phyloP scores from a whole-genome alignment of 1,284 basidiomycete genomes.

The Cryptococcus sp. region DNA sequence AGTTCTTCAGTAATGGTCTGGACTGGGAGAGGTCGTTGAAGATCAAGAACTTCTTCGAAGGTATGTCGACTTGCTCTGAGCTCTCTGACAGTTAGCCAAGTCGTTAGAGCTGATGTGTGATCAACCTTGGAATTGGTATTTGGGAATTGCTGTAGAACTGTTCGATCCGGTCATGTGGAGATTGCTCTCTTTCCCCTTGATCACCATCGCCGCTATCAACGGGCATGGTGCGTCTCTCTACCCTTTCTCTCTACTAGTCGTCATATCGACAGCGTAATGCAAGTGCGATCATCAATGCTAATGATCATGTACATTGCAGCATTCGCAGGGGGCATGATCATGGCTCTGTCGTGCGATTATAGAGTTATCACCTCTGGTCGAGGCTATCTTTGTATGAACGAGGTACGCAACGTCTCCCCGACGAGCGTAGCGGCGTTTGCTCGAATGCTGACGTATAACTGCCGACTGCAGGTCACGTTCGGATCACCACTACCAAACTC shows the following conservation, averaged over 20 bases:
- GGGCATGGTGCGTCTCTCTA: slow-evolving; percentile 62
- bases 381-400: slow-evolving; percentile 91
- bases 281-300: not conserved
- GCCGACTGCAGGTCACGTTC: slow-evolving; percentile 66
- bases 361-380: slow-evolving; percentile 81
- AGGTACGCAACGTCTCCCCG: slow-evolving; percentile 57
- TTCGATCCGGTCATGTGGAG: slow-evolving; percentile 48
- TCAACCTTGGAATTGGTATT: not conserved
- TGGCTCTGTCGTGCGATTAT: slow-evolving; percentile 83
- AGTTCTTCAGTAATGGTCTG: slow-evolving; percentile 88
- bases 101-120: not conserved
- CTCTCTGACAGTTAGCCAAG: not conserved
- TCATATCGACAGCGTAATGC: not conserved
- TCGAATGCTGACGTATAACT: no score
- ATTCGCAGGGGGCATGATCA: slow-evolving; percentile 81
- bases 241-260: not conserved
- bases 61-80: slow-evolving; percentile 56
- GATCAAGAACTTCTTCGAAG: slow-evolving; percentile 71
- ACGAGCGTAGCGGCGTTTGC: not conserved
- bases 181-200: slow-evolving; percentile 54
- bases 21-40: slow-evolving; percentile 66
- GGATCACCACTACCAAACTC: slow-evolving; percentile 76
- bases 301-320: slow-evolving; percentile 48
- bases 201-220: slow-evolving; percentile 82
- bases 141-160: slow-evolving; percentile 34